Conservation (phyloP, 495 filamentous ascomycete genomes). For the Aspergillus sparsus region DNA sequence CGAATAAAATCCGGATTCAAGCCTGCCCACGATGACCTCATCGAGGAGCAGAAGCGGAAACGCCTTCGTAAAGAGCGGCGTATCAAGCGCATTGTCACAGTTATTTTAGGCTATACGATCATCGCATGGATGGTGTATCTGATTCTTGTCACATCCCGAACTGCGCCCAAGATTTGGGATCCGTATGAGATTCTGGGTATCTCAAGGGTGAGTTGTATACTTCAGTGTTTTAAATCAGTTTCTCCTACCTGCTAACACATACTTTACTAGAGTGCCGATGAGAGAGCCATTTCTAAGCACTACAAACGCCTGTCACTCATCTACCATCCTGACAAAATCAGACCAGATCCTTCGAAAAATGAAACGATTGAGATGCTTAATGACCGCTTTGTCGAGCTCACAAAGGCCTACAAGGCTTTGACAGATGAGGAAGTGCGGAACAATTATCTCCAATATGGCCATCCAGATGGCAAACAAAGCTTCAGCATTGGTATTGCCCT, state of each 20-base stretch:
- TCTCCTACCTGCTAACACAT: conserved; percentile 11
- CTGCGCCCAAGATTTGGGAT: conserved; percentile 81
- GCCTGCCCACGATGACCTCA: conserved; percentile 77
- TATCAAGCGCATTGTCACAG: conserved; percentile 80
- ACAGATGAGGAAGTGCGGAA: conserved; percentile 97
- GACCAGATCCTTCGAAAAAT: conserved; percentile 79
- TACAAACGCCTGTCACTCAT: conserved; percentile 85
- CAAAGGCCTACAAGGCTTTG: conserved; percentile 95
- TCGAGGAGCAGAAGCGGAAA: conserved; percentile 81
- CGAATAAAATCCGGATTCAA: conserved; percentile 75
- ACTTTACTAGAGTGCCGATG: conserved; percentile 64
- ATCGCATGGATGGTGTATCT: conserved; percentile 94
- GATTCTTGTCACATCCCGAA: conserved; percentile 75
- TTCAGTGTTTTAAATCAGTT: not conserved
- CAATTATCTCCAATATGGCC: conserved; percentile 92
- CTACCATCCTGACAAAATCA: conserved; percentile 90
- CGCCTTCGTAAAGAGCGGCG: conserved; percentile 88
- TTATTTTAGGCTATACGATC: conserved; percentile 72
- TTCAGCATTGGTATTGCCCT: conserved; percentile 97
- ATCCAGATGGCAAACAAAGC: conserved; percentile 96
- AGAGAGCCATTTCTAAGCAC: conserved; percentile 85
- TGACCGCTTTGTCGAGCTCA: conserved; percentile 85
- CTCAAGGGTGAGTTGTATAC: conserved; percentile 60
- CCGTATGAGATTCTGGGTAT: conserved; percentile 92
- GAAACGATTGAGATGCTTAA: conserved; percentile 85